A percentile compares a stretch with the other conserved stretches of the same genome.
Conservation (phyloP, 2,329 filamentous ascomycete genomes). For the Aspergillus phoenicis region DNA sequence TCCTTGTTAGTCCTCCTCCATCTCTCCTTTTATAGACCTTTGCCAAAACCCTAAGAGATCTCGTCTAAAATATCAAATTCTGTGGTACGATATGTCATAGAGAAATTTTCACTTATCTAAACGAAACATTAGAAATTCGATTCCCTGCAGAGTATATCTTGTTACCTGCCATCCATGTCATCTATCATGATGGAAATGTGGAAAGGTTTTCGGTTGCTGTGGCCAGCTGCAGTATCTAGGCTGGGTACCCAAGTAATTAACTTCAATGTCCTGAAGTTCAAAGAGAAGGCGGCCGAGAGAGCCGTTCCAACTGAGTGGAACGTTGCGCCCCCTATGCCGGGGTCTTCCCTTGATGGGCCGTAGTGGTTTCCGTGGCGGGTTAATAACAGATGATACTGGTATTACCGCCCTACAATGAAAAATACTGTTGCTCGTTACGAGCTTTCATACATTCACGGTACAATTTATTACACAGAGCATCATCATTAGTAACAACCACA, state of each 20-base stretch:
- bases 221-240: neutral
- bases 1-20: neutral
- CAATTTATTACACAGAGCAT: neutral
- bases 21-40: neutral
- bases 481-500: neutral
- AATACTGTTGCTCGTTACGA: neutral
- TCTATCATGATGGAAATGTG: neutral
- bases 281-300: constrained; percentile 1
- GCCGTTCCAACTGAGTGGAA: constrained; percentile 31
- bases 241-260: neutral
- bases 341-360: constrained; percentile 6
- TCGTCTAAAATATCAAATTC: too few relatives aligned
- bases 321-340: constrained; percentile 29
- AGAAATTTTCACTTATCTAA: neutral
- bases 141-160: too few relatives aligned
- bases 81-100: neutral
- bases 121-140: too few relatives aligned
- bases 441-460: neutral
- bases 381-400: neutral
- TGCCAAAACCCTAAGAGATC: too few relatives aligned
- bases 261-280: neutral
- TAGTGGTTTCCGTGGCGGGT: neutral
- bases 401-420: neutral
- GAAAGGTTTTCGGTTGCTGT: neutral
- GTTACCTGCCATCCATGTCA: neutral